These are phyloP conservation scores for Nitzschia sp. DNA, from an alignment of 108 stramenopile genomes.

Conservation along the genomic window DNA sequence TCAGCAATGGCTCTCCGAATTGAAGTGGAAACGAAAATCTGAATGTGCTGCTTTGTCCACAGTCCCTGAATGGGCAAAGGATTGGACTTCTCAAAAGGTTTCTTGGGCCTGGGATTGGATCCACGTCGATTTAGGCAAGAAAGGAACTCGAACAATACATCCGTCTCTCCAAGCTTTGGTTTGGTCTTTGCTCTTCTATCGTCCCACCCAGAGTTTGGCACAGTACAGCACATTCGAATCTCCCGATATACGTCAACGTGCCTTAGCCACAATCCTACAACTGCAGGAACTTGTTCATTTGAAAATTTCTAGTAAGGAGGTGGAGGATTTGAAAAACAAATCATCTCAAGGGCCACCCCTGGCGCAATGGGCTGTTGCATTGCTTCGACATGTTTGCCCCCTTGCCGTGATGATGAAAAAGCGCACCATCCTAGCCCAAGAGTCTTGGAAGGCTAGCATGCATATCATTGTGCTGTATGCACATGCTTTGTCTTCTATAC, in stretches of 20 bases:
- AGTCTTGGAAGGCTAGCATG: constrained; percentile 11
- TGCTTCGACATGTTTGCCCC: no score
- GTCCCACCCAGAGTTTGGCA: no score
- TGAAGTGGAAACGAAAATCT: constrained; percentile 1
- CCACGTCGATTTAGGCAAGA: not conserved
- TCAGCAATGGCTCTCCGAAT: constrained; percentile 1
- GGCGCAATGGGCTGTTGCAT: no score
- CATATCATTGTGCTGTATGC: not conserved
- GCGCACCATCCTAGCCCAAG: constrained; percentile 18
- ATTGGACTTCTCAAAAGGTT: not conserved
- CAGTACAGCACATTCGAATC: no score
- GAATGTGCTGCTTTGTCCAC: no score
- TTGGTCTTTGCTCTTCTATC: no score
- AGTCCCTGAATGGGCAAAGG: not conserved
- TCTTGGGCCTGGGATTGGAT: constrained; percentile 18
- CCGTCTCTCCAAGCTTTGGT: no score
- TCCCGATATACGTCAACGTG: not conserved
- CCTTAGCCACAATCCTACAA: not conserved
- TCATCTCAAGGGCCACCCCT: no score
- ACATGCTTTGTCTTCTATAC: not conserved
- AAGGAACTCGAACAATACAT: no score
- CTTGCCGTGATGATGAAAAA: no score
- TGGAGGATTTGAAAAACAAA: no score
- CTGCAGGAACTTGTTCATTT: constrained; percentile 1
- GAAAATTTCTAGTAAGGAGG: no score